These are phyloP conservation scores for Dictyostelium firmibasis DNA, from an alignment of 78 protist genomes.

Conservation along the genomic window DNA sequence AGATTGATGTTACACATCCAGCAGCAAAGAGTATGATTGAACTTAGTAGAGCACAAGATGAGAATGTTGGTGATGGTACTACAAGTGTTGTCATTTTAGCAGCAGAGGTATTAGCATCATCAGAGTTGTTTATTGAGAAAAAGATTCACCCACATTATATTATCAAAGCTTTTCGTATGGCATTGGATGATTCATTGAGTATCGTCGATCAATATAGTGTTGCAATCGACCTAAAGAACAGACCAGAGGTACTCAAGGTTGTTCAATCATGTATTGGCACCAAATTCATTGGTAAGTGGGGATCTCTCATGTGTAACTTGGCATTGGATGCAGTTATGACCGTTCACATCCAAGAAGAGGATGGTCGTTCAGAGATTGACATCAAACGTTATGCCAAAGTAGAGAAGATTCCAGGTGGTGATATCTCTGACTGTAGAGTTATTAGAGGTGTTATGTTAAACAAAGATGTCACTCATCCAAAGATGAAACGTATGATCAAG, in stretches of 20 bases:
- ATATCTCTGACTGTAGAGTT: slow-evolving; percentile 93
- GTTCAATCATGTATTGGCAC: slow-evolving; percentile 92
- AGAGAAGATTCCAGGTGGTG: slow-evolving; percentile 99
- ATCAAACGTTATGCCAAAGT: slow-evolving; percentile 96
- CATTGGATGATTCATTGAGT: slow-evolving; percentile 93
- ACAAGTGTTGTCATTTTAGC: slow-evolving; percentile 97
- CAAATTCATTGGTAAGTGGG: slow-evolving; percentile 91
- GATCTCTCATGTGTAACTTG: slow-evolving; percentile 91
- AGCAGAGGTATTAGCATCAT: slow-evolving; percentile 91
- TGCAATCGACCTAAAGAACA: slow-evolving; percentile 88
- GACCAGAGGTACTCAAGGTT: slow-evolving; percentile 79
- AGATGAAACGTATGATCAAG: slow-evolving; percentile 97
- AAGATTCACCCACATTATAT: slow-evolving; percentile 95
- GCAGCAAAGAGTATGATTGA: slow-evolving; percentile 98
- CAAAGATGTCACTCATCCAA: slow-evolving; percentile 98
- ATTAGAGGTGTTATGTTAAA: slow-evolving; percentile 98
- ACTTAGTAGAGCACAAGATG: slow-evolving; percentile 97
- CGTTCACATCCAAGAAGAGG: slow-evolving; percentile 85
- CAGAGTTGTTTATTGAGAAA: slow-evolving; percentile 93
- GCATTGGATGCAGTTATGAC: slow-evolving; percentile 98
- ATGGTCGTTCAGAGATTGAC: slow-evolving; percentile 93
- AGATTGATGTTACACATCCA: slow-evolving; percentile 99
- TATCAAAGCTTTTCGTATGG: slow-evolving; percentile 87
- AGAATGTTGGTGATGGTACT: slow-evolving; percentile 99
- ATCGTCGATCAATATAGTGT: slow-evolving; percentile 79